Base-by-base conservation (phyloP, 306 rosid genomes). In the Cicer cuneatum region DNA sequence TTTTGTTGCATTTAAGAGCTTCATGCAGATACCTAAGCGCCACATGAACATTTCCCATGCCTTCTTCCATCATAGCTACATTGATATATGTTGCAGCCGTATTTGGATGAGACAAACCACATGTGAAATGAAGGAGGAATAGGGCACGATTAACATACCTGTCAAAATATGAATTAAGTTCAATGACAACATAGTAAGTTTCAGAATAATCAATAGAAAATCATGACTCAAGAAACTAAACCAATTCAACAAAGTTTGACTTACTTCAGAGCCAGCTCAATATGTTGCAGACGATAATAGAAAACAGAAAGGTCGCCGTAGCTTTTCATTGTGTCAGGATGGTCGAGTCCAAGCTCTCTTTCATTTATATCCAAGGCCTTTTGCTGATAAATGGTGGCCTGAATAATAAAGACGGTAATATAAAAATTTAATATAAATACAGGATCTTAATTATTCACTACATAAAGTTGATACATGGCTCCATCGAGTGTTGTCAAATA, bases 21-120 rank as follows among this genome's bases (percentile, higher is more conserved):
- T 94, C 98, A 60, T 94, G 98, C 49, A 94, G 80, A 83, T 91
- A 94, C 79, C 98, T 89, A 37, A 94, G 98, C 9, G 98, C 98
- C 77, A 91, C 95, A 64, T 94, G 87, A 72, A 91, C 98, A 67
- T 94, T 94, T 68, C 98, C 97, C 89, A 90, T 89, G 60, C 97
- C 97, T 85, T 94, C 98, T 89, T 94, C 98, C 98, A 94, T 94
- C 97, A 94, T 94, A 11, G 98, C 98, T 15, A 94, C 95, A 51
- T 94, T 94, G 67, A 94, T 94, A 79, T 94, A 94, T 48, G 98
- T 94, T 51, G 98, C 98, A 7, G 98, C 98, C 12, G 97, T 94
- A 87, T 94, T 94, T 7, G 98, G 98, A 81, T 94, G 98, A 39
- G 96, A 94, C 29, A 94, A 79, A 19, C 98, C 98, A 38, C 98